Percentiles rank a stretch among this genome's conserved stretches.
These are phyloP conservation scores for Aspergillus novofumigatus DNA, from an alignment of 2,329 filamentous ascomycete species.

Conservation along the genomic window DNA sequence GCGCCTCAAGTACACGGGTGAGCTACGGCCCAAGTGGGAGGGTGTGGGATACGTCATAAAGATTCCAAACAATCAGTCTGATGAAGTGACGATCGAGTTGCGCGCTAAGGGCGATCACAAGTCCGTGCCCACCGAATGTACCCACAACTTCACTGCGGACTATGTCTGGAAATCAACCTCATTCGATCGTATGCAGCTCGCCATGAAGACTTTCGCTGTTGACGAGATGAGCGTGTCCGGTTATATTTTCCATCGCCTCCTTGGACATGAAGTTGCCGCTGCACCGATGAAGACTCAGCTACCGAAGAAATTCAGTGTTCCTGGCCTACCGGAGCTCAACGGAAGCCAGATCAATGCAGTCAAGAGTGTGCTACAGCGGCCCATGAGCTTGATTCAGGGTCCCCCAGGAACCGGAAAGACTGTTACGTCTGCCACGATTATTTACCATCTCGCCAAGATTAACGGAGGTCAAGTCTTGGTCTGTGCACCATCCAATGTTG, in stretches of 20 bases:
- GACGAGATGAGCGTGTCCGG: constrained; percentile 98
- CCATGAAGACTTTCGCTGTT: constrained; percentile 98
- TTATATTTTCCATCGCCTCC: constrained; percentile 95
- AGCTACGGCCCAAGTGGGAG: constrained; percentile 88
- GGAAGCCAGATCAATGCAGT: constrained; percentile 94
- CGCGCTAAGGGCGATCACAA: constrained; percentile 95
- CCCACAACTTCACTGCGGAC: constrained; percentile 95
- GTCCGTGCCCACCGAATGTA: constrained; percentile 90
- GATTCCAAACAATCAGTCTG: constrained; percentile 98
- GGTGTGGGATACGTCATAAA: constrained; percentile 99
- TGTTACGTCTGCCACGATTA: constrained; percentile 96
- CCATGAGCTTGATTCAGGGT: constrained; percentile 91
- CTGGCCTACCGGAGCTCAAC: constrained; percentile 90
- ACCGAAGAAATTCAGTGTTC: constrained; percentile 95
- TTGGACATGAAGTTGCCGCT: constrained; percentile 90
- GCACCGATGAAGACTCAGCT: constrained; percentile 94
- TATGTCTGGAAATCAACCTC: constrained; percentile 99
- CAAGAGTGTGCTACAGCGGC: constrained; percentile 89
- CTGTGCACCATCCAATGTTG: constrained; percentile 96
- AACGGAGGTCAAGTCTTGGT: constrained; percentile 93
- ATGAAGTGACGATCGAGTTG: constrained; percentile 92
- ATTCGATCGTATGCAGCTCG: constrained; percentile 97
- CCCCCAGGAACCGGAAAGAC: constrained; percentile 98
- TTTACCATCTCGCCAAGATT: constrained; percentile 94
- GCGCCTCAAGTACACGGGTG: constrained; percentile 93